A percentile compares a stretch with the other conserved stretches of the same genome.
Conservation (phyloP, 2,329 filamentous ascomycete genomes). For the Penicillium sp. region DNA sequence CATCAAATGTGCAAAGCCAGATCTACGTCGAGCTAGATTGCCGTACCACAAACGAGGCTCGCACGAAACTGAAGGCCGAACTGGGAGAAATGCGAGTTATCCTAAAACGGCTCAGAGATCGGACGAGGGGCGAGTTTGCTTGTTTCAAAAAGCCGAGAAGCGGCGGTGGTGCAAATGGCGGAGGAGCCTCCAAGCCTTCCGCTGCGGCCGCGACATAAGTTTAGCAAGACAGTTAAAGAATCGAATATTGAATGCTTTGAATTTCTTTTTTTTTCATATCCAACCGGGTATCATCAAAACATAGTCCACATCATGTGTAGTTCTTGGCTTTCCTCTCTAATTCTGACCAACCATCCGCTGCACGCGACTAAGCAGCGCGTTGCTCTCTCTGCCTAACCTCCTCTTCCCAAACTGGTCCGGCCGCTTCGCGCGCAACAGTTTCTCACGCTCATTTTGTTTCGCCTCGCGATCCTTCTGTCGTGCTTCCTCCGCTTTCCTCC, state of each 20-base stretch:
- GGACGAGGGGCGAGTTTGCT: conserved; percentile 82
- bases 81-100: conserved; percentile 84
- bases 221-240: conserved; percentile 6
- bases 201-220: conserved; percentile 13
- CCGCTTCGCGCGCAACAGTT: conserved; percentile 61
- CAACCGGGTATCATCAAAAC: conserved; percentile 27
- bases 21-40: conserved; percentile 90
- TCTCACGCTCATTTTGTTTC: conserved; percentile 69
- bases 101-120: conserved; percentile 78
- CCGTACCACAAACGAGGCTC: conserved; percentile 83
- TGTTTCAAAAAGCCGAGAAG: conserved; percentile 69
- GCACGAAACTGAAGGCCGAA: conserved; percentile 77
- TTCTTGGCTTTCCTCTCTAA: conserved; percentile 11
- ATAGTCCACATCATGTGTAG: conserved; percentile 8
- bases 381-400: conserved; percentile 79
- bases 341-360: conserved; percentile 64
- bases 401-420: conserved; percentile 69
- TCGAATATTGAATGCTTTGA: conserved; percentile 12
- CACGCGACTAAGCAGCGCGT: conserved; percentile 73
- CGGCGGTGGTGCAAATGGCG: conserved; percentile 12
- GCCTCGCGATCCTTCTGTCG: conserved; percentile 65
- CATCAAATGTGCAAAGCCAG: conserved; percentile 77
- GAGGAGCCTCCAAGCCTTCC: conserved; percentile 25
- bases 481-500: conserved; percentile 59
- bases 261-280: conserved; percentile 11